A percentile compares a stretch with the other conserved stretches of the same genome.
phyloP scores from a whole-genome alignment of 2,329 filamentous ascomycete species.

The Drechslerella coelobrocha region DNA sequence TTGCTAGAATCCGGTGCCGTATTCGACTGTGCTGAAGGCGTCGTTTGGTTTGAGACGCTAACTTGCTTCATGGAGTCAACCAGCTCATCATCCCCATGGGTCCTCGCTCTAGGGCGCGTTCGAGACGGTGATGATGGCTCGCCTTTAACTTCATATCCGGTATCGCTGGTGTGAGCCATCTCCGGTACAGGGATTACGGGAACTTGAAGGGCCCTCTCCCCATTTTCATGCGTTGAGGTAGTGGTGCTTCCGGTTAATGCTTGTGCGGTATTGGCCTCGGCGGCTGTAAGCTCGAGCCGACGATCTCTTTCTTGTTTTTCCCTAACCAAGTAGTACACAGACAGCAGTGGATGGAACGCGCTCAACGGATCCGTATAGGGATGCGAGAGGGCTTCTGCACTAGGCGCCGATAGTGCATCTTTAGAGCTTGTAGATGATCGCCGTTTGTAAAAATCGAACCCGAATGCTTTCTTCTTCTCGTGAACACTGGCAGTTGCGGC shows the following conservation, averaged over 20 bases:
- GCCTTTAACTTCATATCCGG: conserved; percentile 81
- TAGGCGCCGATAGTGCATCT: conserved; percentile 84
- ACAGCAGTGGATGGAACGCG: conserved; percentile 88
- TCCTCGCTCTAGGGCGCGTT: conserved; percentile 82
- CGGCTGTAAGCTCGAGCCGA: conserved; percentile 53
- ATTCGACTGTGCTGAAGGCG: conserved; percentile 62
- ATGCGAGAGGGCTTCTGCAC: conserved; percentile 76
- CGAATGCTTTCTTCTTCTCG: conserved; percentile 86
- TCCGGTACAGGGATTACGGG: conserved; percentile 81
- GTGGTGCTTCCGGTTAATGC: conserved; percentile 56
- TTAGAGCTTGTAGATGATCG: conserved; percentile 86
- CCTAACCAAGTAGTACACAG: conserved; percentile 93
- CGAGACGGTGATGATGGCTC: conserved; percentile 64
- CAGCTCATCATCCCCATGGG: conserved; percentile 92
- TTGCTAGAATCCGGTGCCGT: conserved; percentile 67
- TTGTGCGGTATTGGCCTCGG: conserved; percentile 65
- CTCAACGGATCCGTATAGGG: conserved; percentile 84
- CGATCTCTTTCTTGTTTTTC: conserved; percentile 88
- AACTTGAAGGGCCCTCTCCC: conserved; percentile 64
- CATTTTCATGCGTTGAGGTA: conserved; percentile 58
- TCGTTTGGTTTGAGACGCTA: conserved; percentile 62
- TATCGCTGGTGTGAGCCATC: conserved; percentile 85
- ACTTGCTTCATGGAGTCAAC: conserved; percentile 74
- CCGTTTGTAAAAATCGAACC: conserved; percentile 95
- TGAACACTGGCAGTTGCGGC: conserved; percentile 57